Conservation (phyloP, 2,329 filamentous ascomycete species). For the Fusarium musae region DNA sequence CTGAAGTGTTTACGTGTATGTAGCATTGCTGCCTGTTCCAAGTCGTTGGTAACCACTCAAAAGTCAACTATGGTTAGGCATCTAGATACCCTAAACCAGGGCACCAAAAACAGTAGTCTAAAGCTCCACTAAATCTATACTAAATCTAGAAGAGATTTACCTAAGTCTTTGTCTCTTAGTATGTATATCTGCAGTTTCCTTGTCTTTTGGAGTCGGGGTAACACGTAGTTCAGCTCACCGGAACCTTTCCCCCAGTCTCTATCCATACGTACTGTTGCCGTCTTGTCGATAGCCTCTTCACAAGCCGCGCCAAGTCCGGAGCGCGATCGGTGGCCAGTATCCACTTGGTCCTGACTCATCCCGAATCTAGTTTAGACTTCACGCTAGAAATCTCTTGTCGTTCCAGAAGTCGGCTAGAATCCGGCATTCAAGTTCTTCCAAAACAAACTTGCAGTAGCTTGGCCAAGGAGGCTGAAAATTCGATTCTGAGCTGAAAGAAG, state of each 20-base stretch:
- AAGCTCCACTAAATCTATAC: not conserved
- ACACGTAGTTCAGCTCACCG: too few species aligned
- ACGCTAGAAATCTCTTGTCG: slow-evolving; percentile 20
- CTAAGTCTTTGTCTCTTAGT: not conserved
- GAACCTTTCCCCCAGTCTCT: too few species aligned
- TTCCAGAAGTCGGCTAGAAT: slow-evolving; percentile 25
- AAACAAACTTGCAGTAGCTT: not conserved
- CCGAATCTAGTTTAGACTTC: not conserved
- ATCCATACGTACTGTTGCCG: too few species aligned
- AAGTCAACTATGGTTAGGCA: rapidly evolving
- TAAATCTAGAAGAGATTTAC: not conserved
- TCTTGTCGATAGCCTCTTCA: not conserved
- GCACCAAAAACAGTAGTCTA: not conserved
- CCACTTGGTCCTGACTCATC: slow-evolving; percentile 11
- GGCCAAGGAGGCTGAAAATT: slow-evolving; percentile 19
- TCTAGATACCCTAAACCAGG: not conserved
- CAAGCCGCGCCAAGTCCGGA: not conserved
- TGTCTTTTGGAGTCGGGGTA: too few species aligned
- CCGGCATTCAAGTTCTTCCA: not conserved
- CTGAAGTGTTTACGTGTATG: too few species aligned
- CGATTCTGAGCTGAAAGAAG: not conserved
- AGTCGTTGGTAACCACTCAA: not conserved
- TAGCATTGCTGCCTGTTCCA: not conserved
- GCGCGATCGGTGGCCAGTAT: slow-evolving; percentile 2
- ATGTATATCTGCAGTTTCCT: too few species aligned